phyloP scores from a whole-genome alignment of 2,329 filamentous ascomycete species.

The Elsinoe australis region DNA sequence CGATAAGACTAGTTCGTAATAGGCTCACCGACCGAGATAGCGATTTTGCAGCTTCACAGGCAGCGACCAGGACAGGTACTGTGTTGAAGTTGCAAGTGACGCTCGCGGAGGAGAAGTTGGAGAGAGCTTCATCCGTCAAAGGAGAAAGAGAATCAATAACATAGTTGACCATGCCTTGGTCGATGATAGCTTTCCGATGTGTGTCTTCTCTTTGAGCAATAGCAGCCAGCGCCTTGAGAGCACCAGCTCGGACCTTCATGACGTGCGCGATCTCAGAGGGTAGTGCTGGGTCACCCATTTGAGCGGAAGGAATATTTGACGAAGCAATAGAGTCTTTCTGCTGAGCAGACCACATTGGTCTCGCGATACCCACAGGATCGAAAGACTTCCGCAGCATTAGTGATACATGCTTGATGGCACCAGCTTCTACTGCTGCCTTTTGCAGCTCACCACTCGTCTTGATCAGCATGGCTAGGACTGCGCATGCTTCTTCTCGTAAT shows the following conservation, averaged over 20 bases:
- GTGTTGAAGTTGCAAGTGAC: conserved; percentile 57
- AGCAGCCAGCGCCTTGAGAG: conserved; percentile 72
- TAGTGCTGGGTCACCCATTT: conserved; percentile 55
- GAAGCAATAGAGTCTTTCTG: conserved; percentile 23
- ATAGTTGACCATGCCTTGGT: conserved; percentile 70
- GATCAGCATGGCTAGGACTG: conserved; percentile 69
- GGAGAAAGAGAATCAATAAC: conserved; percentile 75
- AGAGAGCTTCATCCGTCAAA: conserved; percentile 37
- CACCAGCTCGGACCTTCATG: conserved; percentile 66
- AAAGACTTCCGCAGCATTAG: conserved; percentile 60
- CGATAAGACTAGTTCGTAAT: conserved; percentile 76
- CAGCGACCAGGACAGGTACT: conserved; percentile 69
- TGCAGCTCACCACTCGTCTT: conserved; percentile 73
- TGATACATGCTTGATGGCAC: conserved; percentile 54
- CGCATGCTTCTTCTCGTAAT: conserved; percentile 63
- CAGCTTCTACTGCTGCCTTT: conserved; percentile 67
- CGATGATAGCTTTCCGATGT: conserved; percentile 73
- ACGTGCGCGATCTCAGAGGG: conserved; percentile 58
- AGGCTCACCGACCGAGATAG: conserved; percentile 78
- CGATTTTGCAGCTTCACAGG: conserved; percentile 72
- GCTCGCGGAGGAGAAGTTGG: conserved; percentile 21
- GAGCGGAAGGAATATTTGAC: conserved; percentile 32
- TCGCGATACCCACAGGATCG: conserved; percentile 47
- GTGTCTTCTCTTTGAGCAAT: conserved; percentile 74
- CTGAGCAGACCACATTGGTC: conserved; percentile 49